Conservation (phyloP, 1,139 yeast genomes). For the Blastobotrys buckinghamii region DNA sequence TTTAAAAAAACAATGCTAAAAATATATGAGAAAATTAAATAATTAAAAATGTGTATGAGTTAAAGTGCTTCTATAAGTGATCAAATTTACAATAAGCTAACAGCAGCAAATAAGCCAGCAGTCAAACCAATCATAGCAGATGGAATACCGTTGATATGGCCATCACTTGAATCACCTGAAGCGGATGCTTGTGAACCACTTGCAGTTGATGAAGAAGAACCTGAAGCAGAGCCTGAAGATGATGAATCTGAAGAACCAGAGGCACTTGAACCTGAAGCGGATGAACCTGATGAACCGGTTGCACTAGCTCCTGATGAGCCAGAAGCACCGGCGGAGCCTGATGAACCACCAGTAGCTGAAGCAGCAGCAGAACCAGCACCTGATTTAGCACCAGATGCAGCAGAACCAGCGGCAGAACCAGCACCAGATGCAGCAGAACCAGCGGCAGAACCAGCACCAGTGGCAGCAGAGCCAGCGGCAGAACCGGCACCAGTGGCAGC, state of each 20-base stretch:
- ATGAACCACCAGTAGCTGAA: conserved; percentile 13
- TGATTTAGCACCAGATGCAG: conserved; percentile 16
- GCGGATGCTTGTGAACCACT: conserved; percentile 17
- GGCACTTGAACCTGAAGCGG: conserved; percentile 13
- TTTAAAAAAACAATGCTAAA: not conserved
- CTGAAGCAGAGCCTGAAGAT: conserved; percentile 12
- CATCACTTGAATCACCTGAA: conserved; percentile 10
- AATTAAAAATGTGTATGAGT: not conserved
- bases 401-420: conserved; percentile 15
- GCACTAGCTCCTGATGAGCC: conserved; percentile 17
- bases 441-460: conserved; percentile 13
- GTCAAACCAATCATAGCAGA: conserved; percentile 19
- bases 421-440: conserved; percentile 12
- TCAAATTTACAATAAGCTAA: conserved; percentile 14
- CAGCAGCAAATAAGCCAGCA: conserved; percentile 18
- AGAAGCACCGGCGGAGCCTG: conserved; percentile 13
- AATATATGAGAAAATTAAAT: not conserved
- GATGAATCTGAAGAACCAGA: conserved; percentile 11
- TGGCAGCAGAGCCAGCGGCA: conserved; percentile 12
- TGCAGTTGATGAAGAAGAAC: conserved; percentile 14
- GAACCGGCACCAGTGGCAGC: conserved; percentile 13
- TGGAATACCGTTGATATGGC: conserved; percentile 14
- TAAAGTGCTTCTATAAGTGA: not conserved
- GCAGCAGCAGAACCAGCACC: conserved; percentile 17
- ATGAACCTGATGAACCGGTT: conserved; percentile 12